These are phyloP conservation scores for Yarrowia divulgata DNA, from an alignment of 805 yeast genomes.

Conservation along the genomic window DNA sequence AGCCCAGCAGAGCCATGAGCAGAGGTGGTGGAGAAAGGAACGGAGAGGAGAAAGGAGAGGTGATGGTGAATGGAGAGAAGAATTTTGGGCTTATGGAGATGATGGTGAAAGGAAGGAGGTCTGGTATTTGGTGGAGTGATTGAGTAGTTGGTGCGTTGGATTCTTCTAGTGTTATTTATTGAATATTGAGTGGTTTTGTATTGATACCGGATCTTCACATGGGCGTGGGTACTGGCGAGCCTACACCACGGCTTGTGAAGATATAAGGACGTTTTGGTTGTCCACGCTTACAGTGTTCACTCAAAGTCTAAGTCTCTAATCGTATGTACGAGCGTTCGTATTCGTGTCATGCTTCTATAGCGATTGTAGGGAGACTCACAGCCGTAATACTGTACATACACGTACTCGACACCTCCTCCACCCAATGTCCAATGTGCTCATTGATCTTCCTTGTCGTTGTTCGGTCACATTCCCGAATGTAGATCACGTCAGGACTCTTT, in stretches of 20 bases:
- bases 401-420: background rate
- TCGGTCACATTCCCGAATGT: background rate
- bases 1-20: background rate
- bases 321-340: too few species aligned
- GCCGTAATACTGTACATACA: too few species aligned
- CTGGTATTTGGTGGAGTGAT: background rate
- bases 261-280: too few species aligned
- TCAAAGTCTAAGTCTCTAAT: too few species aligned
- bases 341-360: too few species aligned
- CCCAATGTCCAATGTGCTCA: background rate
- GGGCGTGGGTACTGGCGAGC: too few species aligned
- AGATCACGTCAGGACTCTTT: background rate
- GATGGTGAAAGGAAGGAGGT: background rate
- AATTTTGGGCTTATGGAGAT: too few species aligned
- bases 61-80: background rate
- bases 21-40: background rate
- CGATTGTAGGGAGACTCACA: too few species aligned
- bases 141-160: background rate
- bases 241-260: too few species aligned
- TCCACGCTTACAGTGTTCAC: too few species aligned
- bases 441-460: constrained; percentile 9
- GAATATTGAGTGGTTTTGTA: background rate
- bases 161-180: background rate
- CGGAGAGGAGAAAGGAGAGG: background rate
- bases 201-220: too few species aligned